Evolutionary conservation across 176 grass and related monocot genomes (phyloP), one percentile per base, ranked within the genome.

Genomic region (Alloteropsis semialata): DNA sequence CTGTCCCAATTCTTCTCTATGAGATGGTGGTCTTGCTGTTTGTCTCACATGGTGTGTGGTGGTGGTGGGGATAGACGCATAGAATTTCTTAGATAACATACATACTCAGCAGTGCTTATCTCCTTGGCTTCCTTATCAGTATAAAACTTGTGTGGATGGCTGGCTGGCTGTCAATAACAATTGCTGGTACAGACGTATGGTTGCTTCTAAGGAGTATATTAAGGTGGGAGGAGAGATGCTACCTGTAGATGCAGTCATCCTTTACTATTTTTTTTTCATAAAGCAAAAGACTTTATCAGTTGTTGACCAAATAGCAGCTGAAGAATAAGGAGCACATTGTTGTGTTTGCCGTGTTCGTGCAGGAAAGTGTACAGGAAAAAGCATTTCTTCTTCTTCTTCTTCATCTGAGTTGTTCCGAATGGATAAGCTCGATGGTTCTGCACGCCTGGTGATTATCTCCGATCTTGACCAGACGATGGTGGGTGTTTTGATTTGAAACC

Each of bases 391-490:
- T 59, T 58, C 2, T 37, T 24, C 60, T 19, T 84, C 51, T 69
- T 50, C 87, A 51, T 62, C 63, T 41, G 22, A 43, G 5, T 25
- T 38, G 18, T 45, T 5, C 9, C n/a, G 13, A 74, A 97, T 97
- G 95, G 82, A 97, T 84, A 90, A 78, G 84, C 86, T 97, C 39
- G 64, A 82, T 0, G 77, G 73, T 28, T 50, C 94, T 80, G 89
- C 94, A 0, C 90, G 88, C 24, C 94, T 97, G 53, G 83, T 97
- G 94, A 60, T 94, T 17, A 86, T 97, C 75, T 97, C 94, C 0
- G 94, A 97, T 81, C 94, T 97, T 50, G 94, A 97, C 58, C 87
- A 97, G 65, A 94, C 94, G 19, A 94, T 97, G 94, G 78, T 60
- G 64, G 5, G 78, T 61, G 34, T 21, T 59, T 76, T 65, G 65